These are phyloP conservation scores for Metschnikowia orientalis DNA, from an alignment of 805 yeast species.

Conservation along the genomic window DNA sequence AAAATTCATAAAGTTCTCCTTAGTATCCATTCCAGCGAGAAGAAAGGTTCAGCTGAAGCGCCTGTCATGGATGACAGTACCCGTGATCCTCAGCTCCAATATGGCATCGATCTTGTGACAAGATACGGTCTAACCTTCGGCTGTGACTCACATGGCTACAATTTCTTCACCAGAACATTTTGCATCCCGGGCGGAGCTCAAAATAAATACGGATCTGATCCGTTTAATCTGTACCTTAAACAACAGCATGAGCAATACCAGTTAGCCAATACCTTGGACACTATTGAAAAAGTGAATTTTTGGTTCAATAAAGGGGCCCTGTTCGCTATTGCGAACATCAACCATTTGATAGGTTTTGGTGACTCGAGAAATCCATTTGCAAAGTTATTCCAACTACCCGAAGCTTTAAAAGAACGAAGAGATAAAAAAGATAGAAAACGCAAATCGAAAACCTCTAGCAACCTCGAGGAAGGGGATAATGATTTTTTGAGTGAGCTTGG, in stretches of 20 bases:
- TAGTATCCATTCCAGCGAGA: slow-evolving; percentile 36
- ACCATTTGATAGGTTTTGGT: slow-evolving; percentile 75
- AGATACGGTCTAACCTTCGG: slow-evolving; percentile 67
- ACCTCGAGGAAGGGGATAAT: slow-evolving; percentile 12
- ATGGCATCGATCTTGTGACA: slow-evolving; percentile 57
- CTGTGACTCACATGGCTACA: slow-evolving; percentile 56
- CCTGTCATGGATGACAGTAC: slow-evolving; percentile 15
- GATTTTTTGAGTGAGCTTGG: slow-evolving; percentile 16
- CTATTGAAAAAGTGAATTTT: slow-evolving; percentile 51
- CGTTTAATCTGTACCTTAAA: slow-evolving; percentile 23
- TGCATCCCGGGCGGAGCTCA: slow-evolving; percentile 30
- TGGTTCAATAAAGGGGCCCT: slow-evolving; percentile 75
- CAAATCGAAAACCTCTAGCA: slow-evolving; percentile 27
- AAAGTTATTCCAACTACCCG: slow-evolving; percentile 64
- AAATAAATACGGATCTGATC: slow-evolving; percentile 25
- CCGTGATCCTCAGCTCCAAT: slow-evolving; percentile 45
- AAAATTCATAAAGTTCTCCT: slow-evolving; percentile 66
- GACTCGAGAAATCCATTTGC: slow-evolving; percentile 74
- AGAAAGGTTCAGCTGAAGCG: slow-evolving; percentile 5
- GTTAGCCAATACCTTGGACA: slow-evolving; percentile 25
- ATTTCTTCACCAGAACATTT: slow-evolving; percentile 49
- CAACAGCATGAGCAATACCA: slow-evolving; percentile 23
- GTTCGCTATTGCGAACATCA: slow-evolving; percentile 71
- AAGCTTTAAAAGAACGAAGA: slow-evolving; percentile 64
- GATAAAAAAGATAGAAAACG: slow-evolving; percentile 67